Evolutionary conservation across 768 basidiomycete species (phyloP), one percentile per base, ranked within the genome.

Genomic region (Auricularia sp.): DNA sequence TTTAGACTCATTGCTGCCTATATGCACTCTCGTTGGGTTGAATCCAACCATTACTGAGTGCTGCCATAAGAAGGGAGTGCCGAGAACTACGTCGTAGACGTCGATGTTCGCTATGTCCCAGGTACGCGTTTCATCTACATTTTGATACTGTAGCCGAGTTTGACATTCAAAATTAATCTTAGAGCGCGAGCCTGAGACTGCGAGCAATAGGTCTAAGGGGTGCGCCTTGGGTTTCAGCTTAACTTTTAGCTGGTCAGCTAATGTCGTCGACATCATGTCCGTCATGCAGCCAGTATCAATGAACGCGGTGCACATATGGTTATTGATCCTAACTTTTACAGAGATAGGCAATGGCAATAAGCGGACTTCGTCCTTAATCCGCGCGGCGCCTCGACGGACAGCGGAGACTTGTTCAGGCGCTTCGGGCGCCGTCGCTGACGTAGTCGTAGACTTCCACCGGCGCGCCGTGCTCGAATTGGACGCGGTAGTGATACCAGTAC

Each of bases 61-160:
- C 37, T 77, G 75, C 33, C 62, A 77, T 11, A 77, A 73, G 54
- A 76, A 79, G 2, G 74, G 74, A 3, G 71, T 75, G 0, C 78
- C 76, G 0, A 80, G 67, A 1, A 80, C 72, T 62, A 72, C 65
- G 39, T 78, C 74, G 64, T 78, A 79, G 2, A 65, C 64, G 62
- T 77, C 75, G 13, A 78, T 68, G 44, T 79, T 79, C 0, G 68
- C 71, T 3, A 79, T 65, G 62, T 79, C 74, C 1, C 77, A 65
- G 42, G 18, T 21, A 33, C 56, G 36, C 18, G 5, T n/a, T 3
- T 51, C 37, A 21, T 63, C 16, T 4, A 68, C 64, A 10, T 59
- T 45, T 21, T 61, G 62, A 39, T 68, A 68, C 16, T 29, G 18
- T 16, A 68, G 54, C 18, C 56, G 13, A 11, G 61, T 67, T 3